Evolutionary conservation across 176 grass and related monocot species (phyloP), one percentile per base, ranked within the genome.

Genomic region (Phoenix roebelenii): DNA sequence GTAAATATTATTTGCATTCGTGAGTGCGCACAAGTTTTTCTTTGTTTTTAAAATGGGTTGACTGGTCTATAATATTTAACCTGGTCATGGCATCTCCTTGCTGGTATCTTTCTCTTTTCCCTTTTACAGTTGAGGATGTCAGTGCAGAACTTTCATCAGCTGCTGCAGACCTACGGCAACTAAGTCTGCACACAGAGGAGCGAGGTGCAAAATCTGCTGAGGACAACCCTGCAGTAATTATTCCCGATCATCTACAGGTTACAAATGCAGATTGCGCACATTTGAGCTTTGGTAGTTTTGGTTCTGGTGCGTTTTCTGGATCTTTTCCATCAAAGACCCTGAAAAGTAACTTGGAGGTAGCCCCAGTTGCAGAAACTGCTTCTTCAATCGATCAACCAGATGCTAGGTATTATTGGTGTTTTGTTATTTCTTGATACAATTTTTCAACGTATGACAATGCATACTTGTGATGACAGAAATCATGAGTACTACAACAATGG

Each of bases 271-370:
- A 88, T 12, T 93, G 94, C 68, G 88, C 72, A 5, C 77, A 80
- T 79, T 76, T 93, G 73, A 93, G 94, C 79, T 98, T 98, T 68
- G 94, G 94, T 25, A 93, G 94, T 77, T 98, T 98, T 61, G 82
- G 68, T 63, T 98, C 94, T 7, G 94, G 94, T 72, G 83, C 94
- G 28, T 98, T 98, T 85, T 93, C 94, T 66, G 94, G 88, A 18
- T 68, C 86, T 18, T 81, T 98, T 67, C 81, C 81, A 55, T 76
- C 78, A 67, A 80, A 85, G 66, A 59, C 59, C 48, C 53, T 75
- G 1, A 71, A 77, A 59, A 73, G 51, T 72, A 77, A 63, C 69
- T 72, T 73, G 25, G 94, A 82, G n/a, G 72, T 71, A 56, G 51
- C 75, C 22, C 59, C 79, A 59, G 53, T 57, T 54, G 49, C 22